Base-by-base conservation (phyloP, 352 stramenopile genomes). In the Phytophthora cactorum region DNA sequence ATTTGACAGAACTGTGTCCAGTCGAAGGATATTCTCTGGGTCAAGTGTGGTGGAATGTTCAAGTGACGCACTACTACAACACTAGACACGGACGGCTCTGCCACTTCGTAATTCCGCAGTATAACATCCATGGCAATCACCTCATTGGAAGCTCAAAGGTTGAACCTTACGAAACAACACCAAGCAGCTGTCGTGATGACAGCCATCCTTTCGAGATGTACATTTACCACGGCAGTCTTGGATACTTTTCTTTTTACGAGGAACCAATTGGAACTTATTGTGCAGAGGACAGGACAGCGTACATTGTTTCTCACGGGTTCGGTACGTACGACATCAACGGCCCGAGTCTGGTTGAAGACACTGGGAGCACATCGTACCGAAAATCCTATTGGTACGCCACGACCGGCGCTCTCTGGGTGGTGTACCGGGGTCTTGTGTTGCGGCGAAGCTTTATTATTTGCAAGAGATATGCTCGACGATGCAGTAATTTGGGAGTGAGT, bases 51-150 rank as follows among this genome's bases (percentile, higher is more conserved):
- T 76, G 69, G 63, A 70, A 72, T 32, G 32, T 34, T 10, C 22
- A 66, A 22, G 2, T 58, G 1, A 73, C 58, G 2, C 58, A 70
- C 31, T 76, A 63, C 31, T 63, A 66, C 31, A 51, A 1, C 11
- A 11, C 34, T 0, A 5, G 9, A 1, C 46, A 68, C 17, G 59
- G 49, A 8, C 17, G 25, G 0, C 7, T 76, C 9, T 76, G 64
- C 31, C 69, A 70, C 36, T 70, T 58, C 11, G 64, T 76, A 0
- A 43, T 70, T 3, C 69, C 69, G 5, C 69, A 72, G 17, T 72
- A 68, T 25, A 72, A 72, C 31, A 63, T 63, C 4, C 65, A 72
- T 27, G 65, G 65, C 2, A 57, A 68, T 36, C 15, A 50, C 11
- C 11, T 38, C 9, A 63, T 68, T 38, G 58, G 46, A 54, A 43